Evolutionary conservation across 176 grass and related monocot species (phyloP).

Genomic region (Triticum dicoccoides): DNA sequence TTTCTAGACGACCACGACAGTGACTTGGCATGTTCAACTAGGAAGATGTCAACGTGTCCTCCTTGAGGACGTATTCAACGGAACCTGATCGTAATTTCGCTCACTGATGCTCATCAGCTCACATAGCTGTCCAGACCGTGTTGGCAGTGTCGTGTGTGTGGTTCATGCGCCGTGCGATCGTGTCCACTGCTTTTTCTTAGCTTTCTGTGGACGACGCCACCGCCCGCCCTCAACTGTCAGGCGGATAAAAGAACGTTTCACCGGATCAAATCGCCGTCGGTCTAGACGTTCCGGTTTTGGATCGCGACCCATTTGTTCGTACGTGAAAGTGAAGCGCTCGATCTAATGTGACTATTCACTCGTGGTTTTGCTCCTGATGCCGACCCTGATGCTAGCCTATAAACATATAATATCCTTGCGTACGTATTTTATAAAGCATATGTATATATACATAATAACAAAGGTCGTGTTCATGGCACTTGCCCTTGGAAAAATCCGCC

Average conservation of each 20-base stretch:
- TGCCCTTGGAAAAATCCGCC: background rate
- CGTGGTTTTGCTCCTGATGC: background rate
- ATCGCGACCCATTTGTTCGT: background rate
- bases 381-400: background rate
- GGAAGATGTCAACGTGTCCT: too few species aligned
- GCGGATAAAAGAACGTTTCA: background rate
- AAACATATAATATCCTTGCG: too few species aligned
- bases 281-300: background rate
- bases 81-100: background rate
- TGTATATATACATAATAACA: too few species aligned
- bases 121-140: background rate
- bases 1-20: too few species aligned
- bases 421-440: too few species aligned
- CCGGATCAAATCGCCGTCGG: background rate
- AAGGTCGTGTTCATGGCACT: background rate
- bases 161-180: background rate
- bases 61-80: too few species aligned
- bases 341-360: background rate
- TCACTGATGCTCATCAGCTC: background rate
- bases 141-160: too few species aligned
- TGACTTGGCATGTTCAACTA: too few species aligned
- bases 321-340: background rate
- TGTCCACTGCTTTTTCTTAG: background rate
- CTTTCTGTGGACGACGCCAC: slow-evolving; percentile 5
- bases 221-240: background rate